phyloP scores from a whole-genome alignment of 1,284 basidiomycete genomes.

The Trichosporon coremiiforme region DNA sequence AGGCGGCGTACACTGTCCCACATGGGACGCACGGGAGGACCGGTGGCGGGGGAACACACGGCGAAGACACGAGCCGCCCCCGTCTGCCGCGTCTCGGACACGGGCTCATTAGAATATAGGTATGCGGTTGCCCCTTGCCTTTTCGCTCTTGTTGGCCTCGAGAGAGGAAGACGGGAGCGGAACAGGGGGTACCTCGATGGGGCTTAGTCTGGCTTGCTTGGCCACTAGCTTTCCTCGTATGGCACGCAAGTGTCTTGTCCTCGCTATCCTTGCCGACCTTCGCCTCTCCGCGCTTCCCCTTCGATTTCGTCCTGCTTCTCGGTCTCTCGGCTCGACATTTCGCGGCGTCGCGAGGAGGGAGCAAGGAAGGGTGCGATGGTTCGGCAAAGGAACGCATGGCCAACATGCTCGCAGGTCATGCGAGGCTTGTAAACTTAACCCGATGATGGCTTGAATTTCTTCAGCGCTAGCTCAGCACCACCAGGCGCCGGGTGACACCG shows the following conservation, averaged over 20 bases:
- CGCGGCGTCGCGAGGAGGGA: too few species aligned
- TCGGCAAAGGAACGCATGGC: too few species aligned
- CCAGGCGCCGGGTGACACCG: slow-evolving; percentile 49
- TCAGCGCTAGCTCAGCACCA: slow-evolving; percentile 51
- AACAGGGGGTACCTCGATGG: slow-evolving; percentile 52
- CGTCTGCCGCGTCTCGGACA: neutral
- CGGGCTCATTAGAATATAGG: slow-evolving; percentile 51
- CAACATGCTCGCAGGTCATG: neutral
- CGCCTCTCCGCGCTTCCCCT: too few species aligned
- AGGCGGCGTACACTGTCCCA: slow-evolving; percentile 14
- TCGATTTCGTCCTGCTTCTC: too few species aligned
- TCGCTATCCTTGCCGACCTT: neutral
- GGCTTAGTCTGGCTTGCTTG: slow-evolving; percentile 55
- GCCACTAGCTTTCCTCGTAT: slow-evolving; percentile 23
- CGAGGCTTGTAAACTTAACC: slow-evolving; percentile 27
- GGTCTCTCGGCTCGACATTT: too few species aligned
- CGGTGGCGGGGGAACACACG: slow-evolving; percentile 21
- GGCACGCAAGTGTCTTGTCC: slow-evolving; percentile 18
- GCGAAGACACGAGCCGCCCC: slow-evolving; percentile 53
- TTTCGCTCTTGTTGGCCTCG: neutral
- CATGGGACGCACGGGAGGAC: neutral
- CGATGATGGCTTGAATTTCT: slow-evolving; percentile 57
- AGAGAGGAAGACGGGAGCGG: neutral
- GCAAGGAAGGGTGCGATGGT: too few species aligned
- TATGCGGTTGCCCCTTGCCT: slow-evolving; percentile 52